Conservation (phyloP, 129 eudicot genomes). For the Pulicaria dysenterica region DNA sequence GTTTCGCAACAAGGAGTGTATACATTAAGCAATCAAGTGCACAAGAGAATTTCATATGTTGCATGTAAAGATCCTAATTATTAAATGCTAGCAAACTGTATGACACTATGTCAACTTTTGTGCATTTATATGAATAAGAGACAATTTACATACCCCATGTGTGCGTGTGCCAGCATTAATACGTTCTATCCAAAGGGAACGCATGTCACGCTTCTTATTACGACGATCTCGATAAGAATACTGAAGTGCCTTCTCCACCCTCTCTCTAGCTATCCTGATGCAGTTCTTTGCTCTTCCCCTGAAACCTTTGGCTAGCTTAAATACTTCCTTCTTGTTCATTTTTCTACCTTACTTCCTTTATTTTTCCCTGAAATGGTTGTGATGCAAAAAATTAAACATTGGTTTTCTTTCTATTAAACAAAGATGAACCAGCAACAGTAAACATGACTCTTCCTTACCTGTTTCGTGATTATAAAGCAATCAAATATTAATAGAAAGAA, state of each 20-base stretch:
- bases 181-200: constrained; percentile 96
- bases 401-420: not conserved
- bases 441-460: no score
- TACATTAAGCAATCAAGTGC: no score
- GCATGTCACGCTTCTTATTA: constrained; percentile 96
- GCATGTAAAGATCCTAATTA: not conserved
- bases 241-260: constrained; percentile 95
- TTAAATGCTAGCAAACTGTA: not conserved
- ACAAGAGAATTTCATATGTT: not conserved
- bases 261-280: constrained; percentile 87
- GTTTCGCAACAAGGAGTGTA: no score
- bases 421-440: not conserved
- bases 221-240: constrained; percentile 90
- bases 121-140: not conserved
- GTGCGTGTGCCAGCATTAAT: constrained; percentile 92
- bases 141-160: constrained; percentile 57
- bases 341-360: constrained; percentile 23
- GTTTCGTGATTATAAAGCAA: no score
- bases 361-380: not conserved
- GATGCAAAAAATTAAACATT: not conserved
- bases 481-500: not conserved
- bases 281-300: constrained; percentile 96
- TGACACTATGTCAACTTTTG: not conserved
- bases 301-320: constrained; percentile 92
- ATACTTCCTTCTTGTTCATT: constrained; percentile 94